Evolutionary conservation across 2,329 filamentous ascomycete genomes (phyloP), one percentile per base, ranked within the genome.

Genomic region (Penicillium sp.): DNA sequence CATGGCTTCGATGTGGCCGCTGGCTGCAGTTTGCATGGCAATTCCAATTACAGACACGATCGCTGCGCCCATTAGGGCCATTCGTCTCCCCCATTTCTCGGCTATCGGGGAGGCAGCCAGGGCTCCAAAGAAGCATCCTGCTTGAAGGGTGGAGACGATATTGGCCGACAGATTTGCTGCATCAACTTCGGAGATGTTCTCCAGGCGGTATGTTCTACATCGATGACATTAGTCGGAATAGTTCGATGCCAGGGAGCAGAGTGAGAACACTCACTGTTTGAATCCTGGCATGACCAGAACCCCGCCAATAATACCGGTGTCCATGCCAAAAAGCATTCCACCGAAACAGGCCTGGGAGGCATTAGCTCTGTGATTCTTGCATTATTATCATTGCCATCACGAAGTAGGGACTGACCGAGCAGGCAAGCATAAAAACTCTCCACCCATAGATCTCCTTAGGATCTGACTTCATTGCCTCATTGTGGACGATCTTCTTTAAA

Each of bases 121-220:
- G 51, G 81, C 81, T 32, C 82, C 82, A 45, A 78, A 72, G 64
- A 86, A 85, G 54, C 81, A 84, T 44, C 83, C 83, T 37, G 78
- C 82, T 67, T 87, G 83, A 9, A 87, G 75, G 0, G 80, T 83
- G n/a, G 82, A 84, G 26, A 85, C 84, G 51, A 87, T 82, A 61
- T 85, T 85, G 55, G 83, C 80, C 41, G 77, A 77, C 42, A 84
- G 70, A 56, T 81, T 76, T 28, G 77, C 77, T 33, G 69, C 65
- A 4, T 67, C 74, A 3, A 72, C 65, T 28, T 66, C 62, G 44
- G 67, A 64, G 24, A 71, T 61, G 22, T 64, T 60, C 2, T 70
- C 63, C 6, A 83, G 69, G 1, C 74, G 71, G 55, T 81, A 84
- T 57, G 78, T 77, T 0, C 77, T 79, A 45, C 2, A 43, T 32